Base-by-base conservation (phyloP, 2,329 filamentous ascomycete genomes). In the Fusarium buxicola region DNA sequence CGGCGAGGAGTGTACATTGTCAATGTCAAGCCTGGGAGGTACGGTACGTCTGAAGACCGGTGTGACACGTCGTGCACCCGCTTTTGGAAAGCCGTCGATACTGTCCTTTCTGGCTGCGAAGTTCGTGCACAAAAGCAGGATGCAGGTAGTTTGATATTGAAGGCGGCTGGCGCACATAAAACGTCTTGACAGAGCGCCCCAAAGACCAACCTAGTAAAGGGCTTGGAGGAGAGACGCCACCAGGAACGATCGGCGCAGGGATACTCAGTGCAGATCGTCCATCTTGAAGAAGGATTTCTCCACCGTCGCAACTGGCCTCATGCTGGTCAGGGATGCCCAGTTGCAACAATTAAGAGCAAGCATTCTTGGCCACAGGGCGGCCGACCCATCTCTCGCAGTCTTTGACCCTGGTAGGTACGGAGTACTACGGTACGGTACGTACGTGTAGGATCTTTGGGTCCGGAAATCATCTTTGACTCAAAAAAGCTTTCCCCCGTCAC, bases 231-330 rank as follows among this genome's bases (percentile, higher is more conserved):
- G 38, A 60, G 58, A 61, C 67, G 69, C 69, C 69, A 71, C 69
- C 57, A 58, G 46, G 58, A 56, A 64, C 65, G 69, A 71, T 71
- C 69, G 60, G 56, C 69, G 44, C 69, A 69, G 63, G 69, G 69
- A 66, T 70, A 32, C 27, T 52, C 34, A 53, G 54, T 52, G 69
- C 50, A 65, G 69, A 71, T 71, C 69, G 55, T 63, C 65, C 58
- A 41, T 67, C 60, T 58, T 50, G 28, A 55, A 57, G 41, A 59
- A 49, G 32, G 16, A 31, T 51, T 58, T 58, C 58, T 57, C 60
- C 59, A 58, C 63, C 32, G 43, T 55, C 43, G 39, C 44, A 51
- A 50, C 58, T 51, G 46, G 54, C 51, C 46, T 59, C 34, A 50
- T 56, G 58, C 63, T 63, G 55, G 52, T 39, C 47, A 53, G 53